A percentile compares a stretch with the other conserved stretches of the same genome.
These are phyloP conservation scores for Aspergillus candidus DNA, from an alignment of 2,329 filamentous ascomycete species.

Conservation along the genomic window DNA sequence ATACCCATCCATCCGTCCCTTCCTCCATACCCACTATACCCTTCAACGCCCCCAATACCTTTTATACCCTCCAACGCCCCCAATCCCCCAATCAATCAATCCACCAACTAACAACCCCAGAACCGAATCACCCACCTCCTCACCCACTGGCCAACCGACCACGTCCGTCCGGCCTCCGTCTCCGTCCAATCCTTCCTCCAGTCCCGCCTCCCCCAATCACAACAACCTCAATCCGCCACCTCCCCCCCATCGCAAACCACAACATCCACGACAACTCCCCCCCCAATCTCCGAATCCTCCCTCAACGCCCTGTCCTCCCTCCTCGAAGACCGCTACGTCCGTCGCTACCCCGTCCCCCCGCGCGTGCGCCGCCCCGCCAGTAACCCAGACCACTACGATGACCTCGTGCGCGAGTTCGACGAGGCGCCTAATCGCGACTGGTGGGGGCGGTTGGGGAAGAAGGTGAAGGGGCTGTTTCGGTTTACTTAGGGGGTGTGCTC, in stretches of 20 bases:
- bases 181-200: conserved; percentile 41
- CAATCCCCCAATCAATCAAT: conserved; percentile 18
- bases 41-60: conserved; percentile 9
- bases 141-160: conserved; percentile 41
- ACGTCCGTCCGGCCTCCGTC: conserved; percentile 40
- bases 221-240: conserved; percentile 7
- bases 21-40: conserved; percentile 8
- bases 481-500: conserved; percentile 21
- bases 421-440: conserved; percentile 48
- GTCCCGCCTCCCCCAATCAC: conserved; percentile 21
- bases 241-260: neutral
- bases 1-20: neutral
- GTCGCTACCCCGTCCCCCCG: conserved; percentile 44
- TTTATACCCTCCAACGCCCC: conserved; percentile 11
- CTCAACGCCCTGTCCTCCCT: conserved; percentile 56
- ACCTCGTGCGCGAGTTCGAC: conserved; percentile 48
- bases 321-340: conserved; percentile 54
- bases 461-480: conserved; percentile 44
- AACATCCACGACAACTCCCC: conserved; percentile 12
- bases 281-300: conserved; percentile 29
- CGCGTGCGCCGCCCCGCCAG: conserved; percentile 46
- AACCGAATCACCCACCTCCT: conserved; percentile 38
- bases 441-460: conserved; percentile 41
- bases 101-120: conserved; percentile 11
- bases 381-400: conserved; percentile 48